phyloP scores from a whole-genome alignment of 495 filamentous ascomycete species.

The Xylaria cubensis region DNA sequence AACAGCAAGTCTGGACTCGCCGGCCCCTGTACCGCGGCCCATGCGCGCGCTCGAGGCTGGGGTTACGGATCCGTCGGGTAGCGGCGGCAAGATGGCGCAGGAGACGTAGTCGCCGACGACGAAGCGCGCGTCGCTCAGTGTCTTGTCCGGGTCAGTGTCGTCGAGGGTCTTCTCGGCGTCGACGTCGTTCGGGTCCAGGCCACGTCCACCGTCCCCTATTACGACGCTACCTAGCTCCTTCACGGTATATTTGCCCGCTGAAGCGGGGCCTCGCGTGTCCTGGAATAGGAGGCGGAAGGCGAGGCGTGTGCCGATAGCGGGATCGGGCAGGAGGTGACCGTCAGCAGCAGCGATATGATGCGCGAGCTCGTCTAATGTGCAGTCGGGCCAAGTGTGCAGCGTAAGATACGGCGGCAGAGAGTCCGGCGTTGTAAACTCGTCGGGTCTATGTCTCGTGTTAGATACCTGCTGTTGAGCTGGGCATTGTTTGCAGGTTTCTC shows the following conservation, averaged over 20 bases:
- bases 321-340: slow-evolving; percentile 67
- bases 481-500: not conserved
- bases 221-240: slow-evolving; percentile 87
- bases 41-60: slow-evolving; percentile 53
- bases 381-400: slow-evolving; percentile 88
- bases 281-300: slow-evolving; percentile 87
- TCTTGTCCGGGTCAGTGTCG: slow-evolving; percentile 62
- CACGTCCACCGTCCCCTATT: slow-evolving; percentile 65
- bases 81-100: slow-evolving; percentile 79
- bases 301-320: slow-evolving; percentile 79
- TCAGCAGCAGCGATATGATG: slow-evolving; percentile 59
- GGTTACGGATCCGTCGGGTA: slow-evolving; percentile 73
- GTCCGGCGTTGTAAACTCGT: slow-evolving; percentile 64
- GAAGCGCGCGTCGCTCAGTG: slow-evolving; percentile 75
- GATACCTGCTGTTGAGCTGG: not conserved
- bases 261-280: slow-evolving; percentile 67
- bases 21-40: slow-evolving; percentile 45
- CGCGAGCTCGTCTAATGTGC: slow-evolving; percentile 82
- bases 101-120: slow-evolving; percentile 89
- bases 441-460: slow-evolving; percentile 52
- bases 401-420: slow-evolving; percentile 71
- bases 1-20: slow-evolving; percentile 44
- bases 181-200: slow-evolving; percentile 42
- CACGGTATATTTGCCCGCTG: slow-evolving; percentile 63
- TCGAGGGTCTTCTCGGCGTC: slow-evolving; percentile 34